These are phyloP conservation scores for Styphnolobium japonicum DNA, from an alignment of 306 rosid genomes.

Conservation along the genomic window DNA sequence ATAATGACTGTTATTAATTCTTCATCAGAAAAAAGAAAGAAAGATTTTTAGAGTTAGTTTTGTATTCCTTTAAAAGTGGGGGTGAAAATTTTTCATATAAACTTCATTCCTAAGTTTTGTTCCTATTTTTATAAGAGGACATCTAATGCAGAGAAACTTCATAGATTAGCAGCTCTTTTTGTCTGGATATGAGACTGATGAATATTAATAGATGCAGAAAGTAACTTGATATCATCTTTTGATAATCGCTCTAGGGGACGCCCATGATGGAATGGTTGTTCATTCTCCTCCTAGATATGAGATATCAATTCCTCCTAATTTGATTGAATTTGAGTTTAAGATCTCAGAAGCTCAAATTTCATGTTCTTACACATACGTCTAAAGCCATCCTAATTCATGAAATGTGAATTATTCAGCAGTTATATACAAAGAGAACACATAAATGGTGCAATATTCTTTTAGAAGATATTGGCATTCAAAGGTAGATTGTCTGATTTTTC, in stretches of 20 bases:
- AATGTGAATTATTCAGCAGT: not conserved
- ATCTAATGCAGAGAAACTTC: not conserved
- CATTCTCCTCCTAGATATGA: not conserved
- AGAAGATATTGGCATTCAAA: not conserved
- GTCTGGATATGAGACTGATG: not conserved
- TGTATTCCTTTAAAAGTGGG: not conserved
- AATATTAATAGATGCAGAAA: not conserved
- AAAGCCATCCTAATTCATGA: not conserved
- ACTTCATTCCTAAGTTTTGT: not conserved
- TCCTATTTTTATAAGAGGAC: not conserved
- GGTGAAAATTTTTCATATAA: not conserved
- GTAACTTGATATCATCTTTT: not conserved
- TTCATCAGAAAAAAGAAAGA: not conserved
- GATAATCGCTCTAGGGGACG: not conserved
- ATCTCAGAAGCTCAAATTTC: not conserved
- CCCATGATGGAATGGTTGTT: not conserved
- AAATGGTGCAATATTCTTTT: not conserved
- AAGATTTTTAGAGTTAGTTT: not conserved
- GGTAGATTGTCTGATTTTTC: not conserved
- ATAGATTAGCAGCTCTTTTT: not conserved
- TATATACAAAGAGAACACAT: not conserved
- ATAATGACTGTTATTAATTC: not conserved
- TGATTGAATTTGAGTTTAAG: not conserved
- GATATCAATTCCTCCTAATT: not conserved
- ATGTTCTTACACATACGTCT: not conserved